Percentiles rank a stretch among this genome's conserved stretches.
These are phyloP conservation scores for Endotrypanum monterogeii DNA, from an alignment of 208 protist species.

Conservation along the genomic window DNA sequence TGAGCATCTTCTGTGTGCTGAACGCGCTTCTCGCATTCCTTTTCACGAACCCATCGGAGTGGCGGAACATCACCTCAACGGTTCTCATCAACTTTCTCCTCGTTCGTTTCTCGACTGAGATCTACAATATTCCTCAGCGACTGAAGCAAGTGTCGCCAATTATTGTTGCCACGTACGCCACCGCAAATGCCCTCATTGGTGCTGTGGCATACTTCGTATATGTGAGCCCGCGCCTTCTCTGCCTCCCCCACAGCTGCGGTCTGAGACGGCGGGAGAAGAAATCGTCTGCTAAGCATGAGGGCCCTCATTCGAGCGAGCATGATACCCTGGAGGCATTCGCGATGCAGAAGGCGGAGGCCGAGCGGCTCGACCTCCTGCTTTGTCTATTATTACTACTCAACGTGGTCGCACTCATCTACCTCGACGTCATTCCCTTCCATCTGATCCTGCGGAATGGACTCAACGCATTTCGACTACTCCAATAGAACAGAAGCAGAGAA, in stretches of 20 bases:
- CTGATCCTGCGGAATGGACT: conserved; percentile 35
- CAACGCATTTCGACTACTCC: conserved; percentile 42
- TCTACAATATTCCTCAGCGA: conserved; percentile 56
- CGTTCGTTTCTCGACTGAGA: conserved; percentile 49
- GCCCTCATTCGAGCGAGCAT: conserved; percentile 5
- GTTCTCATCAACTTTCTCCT: conserved; percentile 65
- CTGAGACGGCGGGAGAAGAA: background rate
- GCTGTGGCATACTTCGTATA: conserved; percentile 53
- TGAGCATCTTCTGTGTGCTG: conserved; percentile 47
- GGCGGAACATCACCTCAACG: conserved; percentile 49
- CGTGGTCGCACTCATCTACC: conserved; percentile 32
- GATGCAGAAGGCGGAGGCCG: conserved; percentile 34
- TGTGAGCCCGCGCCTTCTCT: conserved; percentile 45
- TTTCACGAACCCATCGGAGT: conserved; percentile 52
- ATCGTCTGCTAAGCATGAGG: background rate
- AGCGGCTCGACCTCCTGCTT: conserved; percentile 41
- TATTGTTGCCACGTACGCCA: conserved; percentile 35
- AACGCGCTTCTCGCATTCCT: conserved; percentile 56
- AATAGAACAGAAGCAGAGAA: too few species aligned
- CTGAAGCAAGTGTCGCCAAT: conserved; percentile 32
- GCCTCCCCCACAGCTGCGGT: conserved; percentile 9
- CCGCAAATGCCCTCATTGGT: conserved; percentile 34
- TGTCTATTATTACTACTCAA: conserved; percentile 49
- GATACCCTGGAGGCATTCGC: conserved; percentile 50
- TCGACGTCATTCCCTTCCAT: conserved; percentile 46